These are phyloP conservation scores for Fusarium sublunatum DNA, from an alignment of 2,329 filamentous ascomycete genomes.

Conservation along the genomic window DNA sequence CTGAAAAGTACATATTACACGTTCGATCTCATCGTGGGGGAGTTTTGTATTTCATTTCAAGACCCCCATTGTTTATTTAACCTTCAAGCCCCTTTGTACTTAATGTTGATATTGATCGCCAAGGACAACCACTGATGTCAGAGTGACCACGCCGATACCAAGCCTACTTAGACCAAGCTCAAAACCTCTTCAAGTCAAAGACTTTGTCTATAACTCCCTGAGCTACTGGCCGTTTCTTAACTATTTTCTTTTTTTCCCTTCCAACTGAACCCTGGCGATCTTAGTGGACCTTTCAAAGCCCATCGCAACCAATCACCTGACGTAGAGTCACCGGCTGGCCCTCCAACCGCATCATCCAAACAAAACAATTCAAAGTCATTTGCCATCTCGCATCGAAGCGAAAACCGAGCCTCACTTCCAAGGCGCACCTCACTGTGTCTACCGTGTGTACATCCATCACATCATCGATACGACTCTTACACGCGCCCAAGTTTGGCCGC, in stretches of 20 bases:
- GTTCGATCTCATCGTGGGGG: neutral
- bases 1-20: neutral
- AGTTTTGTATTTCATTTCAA: neutral
- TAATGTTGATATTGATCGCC: conserved; percentile 12
- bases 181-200: neutral
- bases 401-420: conserved; percentile 28
- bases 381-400: conserved; percentile 18
- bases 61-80: no score
- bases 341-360: conserved; percentile 36
- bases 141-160: neutral
- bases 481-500: conserved; percentile 10
- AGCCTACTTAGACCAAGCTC: conserved; percentile 6
- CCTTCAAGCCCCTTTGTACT: neutral
- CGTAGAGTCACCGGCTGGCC: conserved; percentile 30
- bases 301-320: conserved; percentile 19
- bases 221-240: neutral
- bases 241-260: neutral
- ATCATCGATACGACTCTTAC: conserved; percentile 2
- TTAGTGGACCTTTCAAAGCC: conserved; percentile 24
- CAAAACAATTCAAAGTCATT: conserved; percentile 9
- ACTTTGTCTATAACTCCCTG: neutral
- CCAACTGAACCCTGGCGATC: conserved; percentile 33
- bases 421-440: conserved; percentile 18
- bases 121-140: conserved; percentile 6
- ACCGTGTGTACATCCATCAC: conserved; percentile 1